A percentile compares a stretch with the other conserved stretches of the same genome.
Evolutionary conservation across 202 grass and related monocot species (phyloP).

Genomic region (Setaria italica): DNA sequence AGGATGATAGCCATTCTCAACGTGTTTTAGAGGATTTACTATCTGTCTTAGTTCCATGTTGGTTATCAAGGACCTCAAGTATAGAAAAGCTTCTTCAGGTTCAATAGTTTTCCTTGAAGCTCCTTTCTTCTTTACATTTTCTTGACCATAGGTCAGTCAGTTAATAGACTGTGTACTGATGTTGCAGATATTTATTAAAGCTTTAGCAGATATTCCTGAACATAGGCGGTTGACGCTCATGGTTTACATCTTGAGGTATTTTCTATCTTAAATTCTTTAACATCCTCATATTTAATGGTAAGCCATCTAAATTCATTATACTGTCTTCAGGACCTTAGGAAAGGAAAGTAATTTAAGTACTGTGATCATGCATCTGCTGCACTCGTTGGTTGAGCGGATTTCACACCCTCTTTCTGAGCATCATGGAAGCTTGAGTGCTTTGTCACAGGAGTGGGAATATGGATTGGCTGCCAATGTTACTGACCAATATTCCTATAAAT

Average conservation of each 20-base stretch:
- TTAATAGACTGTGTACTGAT: background rate
- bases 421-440: slow-evolving; percentile 39
- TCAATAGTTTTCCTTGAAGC: slow-evolving; percentile 30
- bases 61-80: slow-evolving; percentile 81
- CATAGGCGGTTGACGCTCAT: slow-evolving; percentile 75
- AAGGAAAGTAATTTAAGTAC: slow-evolving; percentile 64
- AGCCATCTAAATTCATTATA: slow-evolving; percentile 36
- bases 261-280: slow-evolving; percentile 34
- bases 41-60: slow-evolving; percentile 84
- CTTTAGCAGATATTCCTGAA: slow-evolving; percentile 74
- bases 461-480: slow-evolving; percentile 67
- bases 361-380: slow-evolving; percentile 72
- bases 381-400: slow-evolving; percentile 51
- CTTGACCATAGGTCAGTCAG: slow-evolving; percentile 11
- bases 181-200: slow-evolving; percentile 87
- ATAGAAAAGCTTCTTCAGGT: slow-evolving; percentile 89
- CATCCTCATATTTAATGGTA: slow-evolving; percentile 13
- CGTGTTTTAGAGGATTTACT: slow-evolving; percentile 82
- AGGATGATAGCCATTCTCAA: slow-evolving; percentile 90
- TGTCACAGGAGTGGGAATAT: slow-evolving; percentile 80
- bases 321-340: slow-evolving; percentile 70
- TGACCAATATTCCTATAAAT: slow-evolving; percentile 75
- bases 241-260: slow-evolving; percentile 84
- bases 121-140: slow-evolving; percentile 44
- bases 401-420: slow-evolving; percentile 40